Evolutionary conservation across 345 rosid genomes (phyloP), one percentile per base, ranked within the genome.

Genomic region (Murraya paniculata): DNA sequence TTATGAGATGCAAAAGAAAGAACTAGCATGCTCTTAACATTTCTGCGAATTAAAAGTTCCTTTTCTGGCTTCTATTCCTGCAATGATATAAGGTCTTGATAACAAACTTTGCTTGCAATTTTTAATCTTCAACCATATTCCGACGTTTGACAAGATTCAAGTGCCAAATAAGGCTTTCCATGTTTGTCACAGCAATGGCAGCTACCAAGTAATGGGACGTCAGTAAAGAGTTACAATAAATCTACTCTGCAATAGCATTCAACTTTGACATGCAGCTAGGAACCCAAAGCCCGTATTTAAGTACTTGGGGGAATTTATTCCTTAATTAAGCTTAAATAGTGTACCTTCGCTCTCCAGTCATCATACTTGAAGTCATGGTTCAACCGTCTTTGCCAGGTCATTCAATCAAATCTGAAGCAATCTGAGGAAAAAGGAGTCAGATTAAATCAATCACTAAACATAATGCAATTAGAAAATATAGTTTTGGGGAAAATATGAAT

Each of bases 281-380:
- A 25, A 14, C 22, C 18, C 75, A 59, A 31, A 14, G 22, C 71
- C 6, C 64, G 6, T 13, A 8, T 27, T 73, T 39, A 59, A 1
- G 67, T 41, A 66, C 1, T 36, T 35, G 11, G 31, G 38, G 5
- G 9, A 50, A 45, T n/a, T 31, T 30, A 21, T 5, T 5, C 18
- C 14, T 27, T 41, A 68, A 58, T 18, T 2, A 59, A 31, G 2
- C 25, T 57, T 55, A 58, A 55, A 5, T 2, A 73, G 35, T 13
- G 75, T 87, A 89, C 94, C 90, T 89, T 76, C 89, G 89, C 72
- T 90, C 94, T 77, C 91, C 92, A 2, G 83, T 77, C 77, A 76
- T 75, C 82, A 76, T 84, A 73, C 88, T 87, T 50, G 94, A 90
- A 69, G 88, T 75, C 90, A 89, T 90, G 74, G 38, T 81, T 84